Base-by-base conservation (phyloP, 1,284 basidiomycete species). In the Malassezia yamatoensis region DNA sequence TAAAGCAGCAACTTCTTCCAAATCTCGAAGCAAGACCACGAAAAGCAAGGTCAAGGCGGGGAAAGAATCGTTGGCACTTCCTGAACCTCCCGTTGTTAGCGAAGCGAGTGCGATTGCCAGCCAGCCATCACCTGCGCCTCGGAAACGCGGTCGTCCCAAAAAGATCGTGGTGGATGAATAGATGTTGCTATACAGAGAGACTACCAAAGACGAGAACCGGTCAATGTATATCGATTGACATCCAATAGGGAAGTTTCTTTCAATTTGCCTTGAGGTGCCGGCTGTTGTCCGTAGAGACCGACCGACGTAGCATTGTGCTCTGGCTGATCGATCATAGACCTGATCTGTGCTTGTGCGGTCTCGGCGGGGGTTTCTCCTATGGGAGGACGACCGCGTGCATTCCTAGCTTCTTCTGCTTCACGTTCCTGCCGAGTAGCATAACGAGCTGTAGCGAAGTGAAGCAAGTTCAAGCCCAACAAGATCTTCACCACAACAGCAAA, bases 191-290 rank as follows among this genome's bases (percentile, higher is more conserved):
- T 29, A 29, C 24, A 29, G 24, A 29, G 24, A 29, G 24, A 3
- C 43, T 58, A 71, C 69, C 68, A 73, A 38, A 73, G 66, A 36
- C 70, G 61, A 18, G 65, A 67, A 9, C 67, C 64, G 11, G 67
- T 63, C 58, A 74, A 67, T n/a, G 65, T 59, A 43, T 72, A 74
- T 13, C 71, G 64, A 43, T 64, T 62, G 43, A 74, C 66, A 39
- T 74, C 71, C 58, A 70, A 63, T 12, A 74, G 49, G 34, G 59
- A 62, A 9, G 49, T 60, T 7, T 41, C 47, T 41, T 62, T 61
- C 11, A 24, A 13, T 21, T 43, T 10, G 18, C 41, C 48, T 1
- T 20, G n/a, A 3, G 58, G 49, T 13, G 33, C 33, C 12, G 41
- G 24, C 39, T 62, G 62, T 8, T 61, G 62, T 3, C 70, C 68